Base-by-base conservation (phyloP, 441 rosid species). In the Pelargonium myrrhifolium region DNA sequence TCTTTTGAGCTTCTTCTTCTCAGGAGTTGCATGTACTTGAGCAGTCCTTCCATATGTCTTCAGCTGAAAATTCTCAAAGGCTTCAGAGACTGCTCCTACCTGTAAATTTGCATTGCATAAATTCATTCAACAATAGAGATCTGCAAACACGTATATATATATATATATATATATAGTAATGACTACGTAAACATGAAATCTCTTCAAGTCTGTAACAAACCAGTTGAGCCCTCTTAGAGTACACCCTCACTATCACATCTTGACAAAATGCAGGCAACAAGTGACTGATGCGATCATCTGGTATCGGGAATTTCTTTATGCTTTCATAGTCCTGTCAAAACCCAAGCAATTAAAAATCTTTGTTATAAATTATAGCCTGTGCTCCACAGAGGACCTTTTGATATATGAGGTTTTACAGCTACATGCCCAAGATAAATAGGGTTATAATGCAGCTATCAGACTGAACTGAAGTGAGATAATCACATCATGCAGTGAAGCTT, bases 171-270 rank as follows among this genome's bases (percentile, higher is more conserved):
- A 20, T 14, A 66, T 18, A 24, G 39, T 15, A 15, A 24, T 0
- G 1, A 9, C 60, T 53, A 53, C 11, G 20, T 7, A 0, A 8
- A 56, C 2, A 26, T 56, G 10, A 20, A 56, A 72, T 40, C 37
- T 22, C 7, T 22, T 60, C 15, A 22, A 64, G 67, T 71, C 69
- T 39, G 24, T 20, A 63, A 76, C 88, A 10, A 0, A 93, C 98
- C 93, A 93, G 73, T 74, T 90, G 94, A 15, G 94, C 94, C 60
- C 83, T 89, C 66, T 86, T 93, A 28, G 94, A 75, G 71, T 90
- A 93, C 51, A 93, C 98, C 74, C 97, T 86, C 76, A 90, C 94
- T 26, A 93, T 89, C 97, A 80, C 89, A 75, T 93, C 98, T 79
- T 90, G 96, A 76, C 77, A 89, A 71, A 77, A 80, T 21, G 85